A percentile compares a stretch with the other conserved stretches of the same genome.
Conservation (phyloP, 1,284 basidiomycete genomes). For the Golubevia pallescens region DNA sequence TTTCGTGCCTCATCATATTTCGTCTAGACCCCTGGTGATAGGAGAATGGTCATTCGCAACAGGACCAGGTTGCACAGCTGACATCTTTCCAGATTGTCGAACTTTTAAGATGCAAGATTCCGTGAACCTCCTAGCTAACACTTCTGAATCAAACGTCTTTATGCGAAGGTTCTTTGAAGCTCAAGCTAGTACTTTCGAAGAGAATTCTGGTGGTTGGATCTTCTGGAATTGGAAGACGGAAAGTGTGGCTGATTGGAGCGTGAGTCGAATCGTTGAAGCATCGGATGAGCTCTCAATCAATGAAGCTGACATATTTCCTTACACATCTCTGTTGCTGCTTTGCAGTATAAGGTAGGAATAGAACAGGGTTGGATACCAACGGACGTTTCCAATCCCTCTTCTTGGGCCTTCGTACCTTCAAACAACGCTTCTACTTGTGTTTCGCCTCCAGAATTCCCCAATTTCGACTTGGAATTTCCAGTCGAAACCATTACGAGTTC, state of each 20-base stretch:
- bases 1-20: no score
- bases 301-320: no score
- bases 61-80: not conserved
- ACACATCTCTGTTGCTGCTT: no score
- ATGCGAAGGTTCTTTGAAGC: not conserved
- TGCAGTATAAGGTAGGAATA: not conserved
- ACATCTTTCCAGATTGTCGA: not conserved
- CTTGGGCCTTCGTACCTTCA: not conserved
- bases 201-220: not conserved
- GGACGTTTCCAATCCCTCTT: not conserved
- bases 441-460: not conserved
- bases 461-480: no score
- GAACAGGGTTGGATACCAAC: not conserved
- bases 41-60: not conserved
- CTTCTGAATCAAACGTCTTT: not conserved
- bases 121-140: not conserved
- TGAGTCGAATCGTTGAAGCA: no score
- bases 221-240: not conserved
- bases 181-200: not conserved
- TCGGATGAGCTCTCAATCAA: no score
- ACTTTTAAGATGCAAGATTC: not conserved
- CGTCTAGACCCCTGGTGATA: no score
- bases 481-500: no score
- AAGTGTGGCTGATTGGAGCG: no score
- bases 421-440: not conserved